These are phyloP conservation scores for Aspergillus ustus DNA, from an alignment of 2,329 filamentous ascomycete species.

Conservation along the genomic window DNA sequence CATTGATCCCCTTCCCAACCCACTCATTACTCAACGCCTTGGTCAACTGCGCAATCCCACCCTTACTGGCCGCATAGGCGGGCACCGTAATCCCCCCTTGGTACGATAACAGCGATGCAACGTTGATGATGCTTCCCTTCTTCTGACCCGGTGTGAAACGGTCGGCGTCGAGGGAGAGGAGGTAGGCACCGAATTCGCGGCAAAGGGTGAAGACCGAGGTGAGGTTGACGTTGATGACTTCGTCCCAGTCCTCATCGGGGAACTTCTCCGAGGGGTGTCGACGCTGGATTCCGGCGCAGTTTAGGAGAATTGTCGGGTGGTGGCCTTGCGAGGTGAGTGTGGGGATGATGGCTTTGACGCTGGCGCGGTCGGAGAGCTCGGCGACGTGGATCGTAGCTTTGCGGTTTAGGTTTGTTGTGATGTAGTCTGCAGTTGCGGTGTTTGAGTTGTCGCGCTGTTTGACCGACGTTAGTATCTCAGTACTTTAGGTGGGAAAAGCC, in stretches of 20 bases:
- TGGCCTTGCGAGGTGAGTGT: conserved; percentile 50
- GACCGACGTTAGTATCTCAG: background rate
- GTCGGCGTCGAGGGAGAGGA: conserved; percentile 36
- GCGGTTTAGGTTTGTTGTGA: conserved; percentile 43
- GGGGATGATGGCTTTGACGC: conserved; percentile 48
- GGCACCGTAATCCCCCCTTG: conserved; percentile 88
- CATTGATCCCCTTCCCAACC: conserved; percentile 76
- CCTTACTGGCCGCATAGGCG: conserved; percentile 85
- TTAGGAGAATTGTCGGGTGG: conserved; percentile 77
- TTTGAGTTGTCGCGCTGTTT: conserved; percentile 58
- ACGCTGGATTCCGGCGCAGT: conserved; percentile 85
- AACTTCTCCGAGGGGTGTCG: conserved; percentile 77
- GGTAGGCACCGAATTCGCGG: conserved; percentile 42
- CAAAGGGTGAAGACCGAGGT: conserved; percentile 31
- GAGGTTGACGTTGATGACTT: conserved; percentile 80
- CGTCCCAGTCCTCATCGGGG: conserved; percentile 76
- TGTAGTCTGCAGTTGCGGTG: conserved; percentile 48
- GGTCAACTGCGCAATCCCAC: conserved; percentile 81
- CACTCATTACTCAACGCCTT: conserved; percentile 88
- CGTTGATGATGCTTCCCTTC: conserved; percentile 70
- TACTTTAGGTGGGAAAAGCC: background rate
- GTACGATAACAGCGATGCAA: conserved; percentile 79
- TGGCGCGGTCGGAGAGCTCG: conserved; percentile 47
- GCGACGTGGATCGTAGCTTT: conserved; percentile 50
- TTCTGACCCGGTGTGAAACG: conserved; percentile 21